phyloP scores from a whole-genome alignment of 2,329 filamentous ascomycete species.

The Sporothrix sp. region DNA sequence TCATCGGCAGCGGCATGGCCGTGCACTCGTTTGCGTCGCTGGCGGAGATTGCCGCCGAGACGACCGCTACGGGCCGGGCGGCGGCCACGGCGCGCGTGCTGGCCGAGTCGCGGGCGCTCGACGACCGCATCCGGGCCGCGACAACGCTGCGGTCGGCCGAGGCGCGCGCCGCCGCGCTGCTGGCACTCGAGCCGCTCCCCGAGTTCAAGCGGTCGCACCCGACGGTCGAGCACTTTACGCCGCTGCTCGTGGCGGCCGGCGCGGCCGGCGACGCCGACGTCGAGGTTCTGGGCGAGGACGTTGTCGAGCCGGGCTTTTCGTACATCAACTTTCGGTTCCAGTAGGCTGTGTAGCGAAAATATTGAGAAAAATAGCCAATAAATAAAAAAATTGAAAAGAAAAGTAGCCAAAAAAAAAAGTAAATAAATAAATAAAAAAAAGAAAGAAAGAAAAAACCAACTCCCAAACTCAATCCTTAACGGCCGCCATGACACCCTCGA shows the following conservation, averaged over 20 bases:
- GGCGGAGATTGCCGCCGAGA: background rate
- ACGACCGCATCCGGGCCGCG: background rate
- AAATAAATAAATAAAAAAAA: background rate
- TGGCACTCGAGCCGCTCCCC: constrained; percentile 6
- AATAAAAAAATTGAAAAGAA: background rate
- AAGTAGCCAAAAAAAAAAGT: background rate
- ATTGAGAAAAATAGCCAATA: background rate
- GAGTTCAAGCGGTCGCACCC: constrained; percentile 12
- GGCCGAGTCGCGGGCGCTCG: constrained; percentile 3
- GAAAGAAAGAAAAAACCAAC: background rate
- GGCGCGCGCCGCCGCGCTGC: background rate
- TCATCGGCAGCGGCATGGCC: constrained; percentile 7
- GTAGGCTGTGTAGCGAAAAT: no score
- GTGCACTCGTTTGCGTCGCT: constrained; percentile 10
- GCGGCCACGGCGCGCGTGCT: background rate
- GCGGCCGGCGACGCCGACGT: constrained; percentile 7
- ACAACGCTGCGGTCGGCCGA: background rate
- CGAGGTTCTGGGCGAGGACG: constrained; percentile 1
- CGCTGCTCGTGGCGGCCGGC: background rate
- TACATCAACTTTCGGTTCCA: constrained; percentile 5
- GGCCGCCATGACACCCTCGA: constrained; percentile 43
- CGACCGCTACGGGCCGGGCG: background rate
- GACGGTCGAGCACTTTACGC: constrained; percentile 12
- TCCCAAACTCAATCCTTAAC: constrained; percentile 5
- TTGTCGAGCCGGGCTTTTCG: constrained; percentile 6